Evolutionary conservation across 345 rosid species (phyloP).

Genomic region (Syzygium jambos): DNA sequence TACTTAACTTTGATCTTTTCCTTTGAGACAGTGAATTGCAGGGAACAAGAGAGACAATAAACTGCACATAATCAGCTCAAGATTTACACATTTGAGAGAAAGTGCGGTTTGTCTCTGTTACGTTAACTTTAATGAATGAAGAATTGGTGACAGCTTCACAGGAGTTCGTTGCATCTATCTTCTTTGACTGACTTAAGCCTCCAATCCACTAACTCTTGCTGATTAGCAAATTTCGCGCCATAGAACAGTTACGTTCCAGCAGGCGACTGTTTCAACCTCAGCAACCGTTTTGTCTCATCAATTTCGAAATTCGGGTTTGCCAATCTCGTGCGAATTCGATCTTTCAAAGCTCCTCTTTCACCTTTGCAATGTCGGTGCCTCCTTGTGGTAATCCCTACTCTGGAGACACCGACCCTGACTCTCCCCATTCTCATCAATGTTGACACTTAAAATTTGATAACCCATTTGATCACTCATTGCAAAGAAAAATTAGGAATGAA

Average conservation of each 20-base stretch:
- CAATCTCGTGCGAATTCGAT: not conserved
- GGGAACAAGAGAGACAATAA: not conserved
- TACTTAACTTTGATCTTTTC: not conserved
- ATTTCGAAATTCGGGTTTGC: slow-evolving; percentile 7
- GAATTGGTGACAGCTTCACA: not conserved
- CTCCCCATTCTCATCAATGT: not conserved
- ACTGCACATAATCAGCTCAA: not conserved
- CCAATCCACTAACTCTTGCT: slow-evolving; percentile 36
- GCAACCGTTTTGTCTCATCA: slow-evolving; percentile 13
- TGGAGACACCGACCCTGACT: slow-evolving; percentile 18
- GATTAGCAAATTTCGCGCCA: slow-evolving; percentile 37
- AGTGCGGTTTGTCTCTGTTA: not conserved
- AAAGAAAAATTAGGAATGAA: too few relatives aligned
- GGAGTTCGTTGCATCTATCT: not conserved
- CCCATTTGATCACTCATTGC: not conserved
- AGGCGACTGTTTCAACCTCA: slow-evolving; percentile 27
- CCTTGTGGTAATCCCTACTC: slow-evolving; percentile 14
- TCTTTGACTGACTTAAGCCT: slow-evolving; percentile 18
- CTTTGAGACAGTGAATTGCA: not conserved
- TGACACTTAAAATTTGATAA: too few relatives aligned
- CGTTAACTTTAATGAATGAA: not conserved
- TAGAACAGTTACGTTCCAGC: slow-evolving; percentile 30
- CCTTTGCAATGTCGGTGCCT: slow-evolving; percentile 3
- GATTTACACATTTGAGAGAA: not conserved
- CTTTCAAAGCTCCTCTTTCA: slow-evolving; percentile 17